These are phyloP conservation scores for Saccharomycopsis fodiens DNA, from an alignment of 805 yeast genomes.

Conservation along the genomic window DNA sequence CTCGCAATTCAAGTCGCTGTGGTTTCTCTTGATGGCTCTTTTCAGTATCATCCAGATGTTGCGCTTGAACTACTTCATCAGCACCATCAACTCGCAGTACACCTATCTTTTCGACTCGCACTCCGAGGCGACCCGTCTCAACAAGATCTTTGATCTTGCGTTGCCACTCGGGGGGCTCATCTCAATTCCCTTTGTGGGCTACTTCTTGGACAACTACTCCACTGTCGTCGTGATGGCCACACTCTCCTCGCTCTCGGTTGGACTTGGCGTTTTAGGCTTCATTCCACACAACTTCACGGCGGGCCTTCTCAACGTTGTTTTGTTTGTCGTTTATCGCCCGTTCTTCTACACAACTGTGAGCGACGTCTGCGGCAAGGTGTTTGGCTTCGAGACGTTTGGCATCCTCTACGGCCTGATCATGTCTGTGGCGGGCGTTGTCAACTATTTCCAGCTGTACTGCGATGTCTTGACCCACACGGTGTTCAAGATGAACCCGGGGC, in stretches of 20 bases:
- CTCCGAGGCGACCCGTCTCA: conserved; percentile 45
- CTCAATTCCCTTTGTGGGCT: conserved; percentile 83
- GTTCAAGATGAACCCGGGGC: conserved; percentile 71
- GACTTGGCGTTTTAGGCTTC: conserved; percentile 68
- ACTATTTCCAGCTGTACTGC: conserved; percentile 59
- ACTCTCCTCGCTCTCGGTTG: conserved; percentile 45
- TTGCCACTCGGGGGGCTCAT: conserved; percentile 83
- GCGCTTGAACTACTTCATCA: conserved; percentile 86
- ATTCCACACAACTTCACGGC: conserved; percentile 35
- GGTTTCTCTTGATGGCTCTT: conserved; percentile 71
- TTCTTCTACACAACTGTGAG: conserved; percentile 89
- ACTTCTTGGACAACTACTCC: conserved; percentile 63
- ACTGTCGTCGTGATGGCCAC: conserved; percentile 49
- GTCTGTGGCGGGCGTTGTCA: conserved; percentile 74
- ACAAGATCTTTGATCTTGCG: conserved; percentile 75
- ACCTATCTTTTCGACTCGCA: conserved; percentile 54
- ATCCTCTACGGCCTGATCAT: conserved; percentile 84
- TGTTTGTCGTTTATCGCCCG: conserved; percentile 80
- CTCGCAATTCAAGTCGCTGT: conserved; percentile 45
- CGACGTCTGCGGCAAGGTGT: conserved; percentile 85
- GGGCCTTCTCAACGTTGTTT: conserved; percentile 60
- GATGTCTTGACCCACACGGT: conserved; percentile 64
- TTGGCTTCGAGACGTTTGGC: conserved; percentile 90
- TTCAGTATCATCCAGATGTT: conserved; percentile 87
- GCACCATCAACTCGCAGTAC: conserved; percentile 81